These are phyloP conservation scores for Plasmodium sp. DNA, from an alignment of 169 alveolate genomes.

Conservation along the genomic window DNA sequence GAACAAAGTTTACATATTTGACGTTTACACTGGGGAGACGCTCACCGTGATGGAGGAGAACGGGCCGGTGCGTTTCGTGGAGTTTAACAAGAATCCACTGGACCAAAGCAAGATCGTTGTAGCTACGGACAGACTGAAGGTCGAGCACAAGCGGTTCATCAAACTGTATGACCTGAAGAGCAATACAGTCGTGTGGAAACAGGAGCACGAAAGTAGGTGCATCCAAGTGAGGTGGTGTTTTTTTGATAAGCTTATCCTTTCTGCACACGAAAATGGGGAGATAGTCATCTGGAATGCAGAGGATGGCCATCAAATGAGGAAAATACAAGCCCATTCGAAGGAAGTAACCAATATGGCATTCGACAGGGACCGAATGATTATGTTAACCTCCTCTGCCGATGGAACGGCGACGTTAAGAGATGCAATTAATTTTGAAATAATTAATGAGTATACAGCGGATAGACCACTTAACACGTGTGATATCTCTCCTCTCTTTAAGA, in stretches of 20 bases:
- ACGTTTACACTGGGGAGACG: slow-evolving; percentile 86
- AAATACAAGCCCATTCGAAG: slow-evolving; percentile 87
- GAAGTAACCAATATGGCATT: slow-evolving; percentile 89
- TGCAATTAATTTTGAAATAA: slow-evolving; percentile 82
- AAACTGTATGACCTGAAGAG: slow-evolving; percentile 83
- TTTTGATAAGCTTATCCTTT: slow-evolving; percentile 88
- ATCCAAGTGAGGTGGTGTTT: slow-evolving; percentile 92
- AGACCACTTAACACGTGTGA: slow-evolving; percentile 91
- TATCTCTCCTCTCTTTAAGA: slow-evolving; percentile 88
- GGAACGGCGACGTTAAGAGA: slow-evolving; percentile 92
- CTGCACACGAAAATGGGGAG: slow-evolving; percentile 92
- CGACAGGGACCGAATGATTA: slow-evolving; percentile 87
- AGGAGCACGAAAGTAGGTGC: slow-evolving; percentile 81
- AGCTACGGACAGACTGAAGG: slow-evolving; percentile 89
- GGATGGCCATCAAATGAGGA: slow-evolving; percentile 82
- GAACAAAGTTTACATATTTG: slow-evolving; percentile 87
- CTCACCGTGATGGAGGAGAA: slow-evolving; percentile 81
- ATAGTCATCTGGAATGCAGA: slow-evolving; percentile 87
- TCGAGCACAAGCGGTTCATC: slow-evolving; percentile 79
- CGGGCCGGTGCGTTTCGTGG: slow-evolving; percentile 90
- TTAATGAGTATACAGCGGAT: slow-evolving; percentile 90
- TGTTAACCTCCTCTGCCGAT: slow-evolving; percentile 90
- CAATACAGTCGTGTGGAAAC: slow-evolving; percentile 49
- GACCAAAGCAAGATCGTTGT: slow-evolving; percentile 88
- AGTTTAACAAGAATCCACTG: slow-evolving; percentile 88